Base-by-base conservation (phyloP, 306 rosid species). In the Acmispon strigosus region DNA sequence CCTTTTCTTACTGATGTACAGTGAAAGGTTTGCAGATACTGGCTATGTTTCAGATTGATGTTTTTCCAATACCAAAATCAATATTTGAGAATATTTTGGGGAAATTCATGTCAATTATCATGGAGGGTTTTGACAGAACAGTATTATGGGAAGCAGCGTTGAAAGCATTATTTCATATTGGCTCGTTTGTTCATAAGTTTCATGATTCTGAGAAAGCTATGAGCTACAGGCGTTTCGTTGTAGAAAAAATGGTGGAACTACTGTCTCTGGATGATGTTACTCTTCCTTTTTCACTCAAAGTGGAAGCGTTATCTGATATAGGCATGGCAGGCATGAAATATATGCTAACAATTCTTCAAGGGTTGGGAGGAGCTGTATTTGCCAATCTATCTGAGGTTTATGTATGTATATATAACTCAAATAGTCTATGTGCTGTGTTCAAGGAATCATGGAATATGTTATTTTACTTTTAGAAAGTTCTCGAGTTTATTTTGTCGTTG, bases 11-110 rank as follows among this genome's bases (percentile, higher is more conserved):
- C 16, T 63, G 52, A 55, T 73, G 55, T 75, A 86, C 91, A 94
- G 98, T 86, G 71, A 90, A 84, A 82, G 91, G 98, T 58, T 83
- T 94, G 89, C 89, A 82, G 84, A 86, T 82, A 55, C 81, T 89
- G 73, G 89, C 95, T 66, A 86, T 85, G 80, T 87, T 90, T 77
- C 88, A 80, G 43, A 82, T 79, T 80, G 92, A 84, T 76, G 66
- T 43, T 84, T 90, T 89, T 77, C 89, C 92, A 36, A 69, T 87
- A 69, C 76, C 91, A 18, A 79, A 59, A 50, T 16, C 72, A 10
- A 22, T 80, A 37, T 90, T 86, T 78, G 86, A 84, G 80, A 77
- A 83, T 69, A 80, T 87, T 80, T 84, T 89, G 84, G 81, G 59
- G 72, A 84, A 72, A 55, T 66, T 94, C 71, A 78, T 86, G 92